A percentile compares a stretch with the other conserved stretches of the same genome.
These are phyloP conservation scores for Avena insularis DNA, from an alignment of 176 grass and related monocot species.

Conservation along the genomic window DNA sequence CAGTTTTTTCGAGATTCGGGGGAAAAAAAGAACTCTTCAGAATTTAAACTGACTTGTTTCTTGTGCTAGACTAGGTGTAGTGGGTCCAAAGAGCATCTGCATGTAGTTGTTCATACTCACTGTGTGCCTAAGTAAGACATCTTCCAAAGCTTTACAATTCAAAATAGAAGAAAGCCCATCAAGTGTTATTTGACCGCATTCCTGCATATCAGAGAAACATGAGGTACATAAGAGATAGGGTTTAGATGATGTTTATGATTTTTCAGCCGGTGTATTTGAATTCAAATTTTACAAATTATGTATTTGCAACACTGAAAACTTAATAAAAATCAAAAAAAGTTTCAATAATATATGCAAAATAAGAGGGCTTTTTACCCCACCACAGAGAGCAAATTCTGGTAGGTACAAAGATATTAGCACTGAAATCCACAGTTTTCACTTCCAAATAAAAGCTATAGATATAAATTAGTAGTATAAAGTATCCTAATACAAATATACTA, in stretches of 20 bases:
- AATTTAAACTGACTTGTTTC: background rate
- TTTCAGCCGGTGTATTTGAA: background rate
- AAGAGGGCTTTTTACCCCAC: background rate
- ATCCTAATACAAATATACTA: background rate
- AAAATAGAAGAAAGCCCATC: conserved; percentile 79
- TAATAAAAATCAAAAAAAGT: background rate
- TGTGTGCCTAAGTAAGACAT: conserved; percentile 76
- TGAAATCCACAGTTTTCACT: background rate
- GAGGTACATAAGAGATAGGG: background rate
- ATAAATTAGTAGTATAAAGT: background rate
- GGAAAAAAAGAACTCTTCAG: background rate
- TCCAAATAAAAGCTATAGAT: background rate
- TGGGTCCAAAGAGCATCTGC: background rate
- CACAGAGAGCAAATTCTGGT: background rate
- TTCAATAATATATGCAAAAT: conserved; percentile 13
- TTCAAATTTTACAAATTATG: background rate
- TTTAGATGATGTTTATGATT: background rate
- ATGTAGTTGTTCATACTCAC: conserved; percentile 48
- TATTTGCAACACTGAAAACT: background rate
- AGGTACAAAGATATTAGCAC: background rate
- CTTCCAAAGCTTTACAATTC: conserved; percentile 76
- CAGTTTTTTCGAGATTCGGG: conserved; percentile 21
- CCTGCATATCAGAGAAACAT: conserved; percentile 47
- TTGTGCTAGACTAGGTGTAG: background rate
- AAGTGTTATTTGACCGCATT: conserved; percentile 77